Conservation (phyloP, 2,329 filamentous ascomycete species). For the Colletotrichum tropicicola region DNA sequence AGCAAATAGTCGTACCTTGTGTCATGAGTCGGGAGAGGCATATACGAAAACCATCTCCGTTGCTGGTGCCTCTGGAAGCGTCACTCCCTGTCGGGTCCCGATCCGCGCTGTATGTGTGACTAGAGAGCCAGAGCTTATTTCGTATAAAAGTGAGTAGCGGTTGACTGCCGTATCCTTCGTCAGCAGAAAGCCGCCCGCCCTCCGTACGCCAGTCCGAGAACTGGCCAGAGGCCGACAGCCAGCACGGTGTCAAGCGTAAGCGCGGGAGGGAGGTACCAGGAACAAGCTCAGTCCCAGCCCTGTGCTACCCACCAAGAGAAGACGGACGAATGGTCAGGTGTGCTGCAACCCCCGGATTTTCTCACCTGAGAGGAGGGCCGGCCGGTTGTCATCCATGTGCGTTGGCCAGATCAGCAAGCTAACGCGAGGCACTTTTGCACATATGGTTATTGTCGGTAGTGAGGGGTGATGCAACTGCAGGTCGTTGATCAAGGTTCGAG, state of each 20-base stretch:
- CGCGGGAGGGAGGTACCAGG: not conserved
- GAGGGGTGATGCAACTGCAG: not conserved
- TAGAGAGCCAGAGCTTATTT: not conserved
- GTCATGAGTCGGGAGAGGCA: not conserved
- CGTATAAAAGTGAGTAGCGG: not conserved
- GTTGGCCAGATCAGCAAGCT: not conserved
- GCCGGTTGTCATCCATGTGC: not conserved
- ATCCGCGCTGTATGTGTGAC: not conserved
- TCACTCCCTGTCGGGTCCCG: not conserved
- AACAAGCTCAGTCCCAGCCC: not conserved
- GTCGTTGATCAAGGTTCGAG: constrained; percentile 3
- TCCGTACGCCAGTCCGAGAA: not conserved
- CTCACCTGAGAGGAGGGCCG: not conserved
- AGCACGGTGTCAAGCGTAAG: not conserved
- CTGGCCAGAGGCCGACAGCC: not conserved
- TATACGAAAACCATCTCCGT: not conserved
- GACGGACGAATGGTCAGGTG: not conserved
- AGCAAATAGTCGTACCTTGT: not conserved
- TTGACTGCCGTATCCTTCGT: not conserved
- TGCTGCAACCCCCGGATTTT: constrained; percentile 16
- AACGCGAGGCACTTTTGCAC: not conserved
- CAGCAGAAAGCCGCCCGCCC: not conserved
- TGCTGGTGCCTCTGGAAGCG: not conserved
- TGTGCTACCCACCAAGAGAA: not conserved
- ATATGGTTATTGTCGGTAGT: constrained; percentile 7